These are phyloP conservation scores for Kalmanozyma brasiliensis DNA, from an alignment of 1,284 basidiomycete genomes.

Conservation along the genomic window DNA sequence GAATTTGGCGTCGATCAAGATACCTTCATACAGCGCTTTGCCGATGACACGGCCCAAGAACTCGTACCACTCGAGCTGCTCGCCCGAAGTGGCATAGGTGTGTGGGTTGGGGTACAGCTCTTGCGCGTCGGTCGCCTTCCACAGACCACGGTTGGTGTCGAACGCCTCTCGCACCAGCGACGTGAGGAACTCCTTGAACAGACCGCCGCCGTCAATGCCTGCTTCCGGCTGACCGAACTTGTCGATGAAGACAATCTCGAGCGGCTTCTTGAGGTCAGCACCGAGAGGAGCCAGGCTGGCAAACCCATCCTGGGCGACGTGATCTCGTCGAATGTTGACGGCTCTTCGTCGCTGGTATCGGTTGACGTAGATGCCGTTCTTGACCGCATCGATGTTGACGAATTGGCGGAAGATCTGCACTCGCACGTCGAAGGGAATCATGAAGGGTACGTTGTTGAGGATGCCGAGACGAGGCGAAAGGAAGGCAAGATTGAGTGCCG, in stretches of 20 bases:
- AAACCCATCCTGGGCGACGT: slow-evolving; percentile 88
- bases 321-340: slow-evolving; percentile 78
- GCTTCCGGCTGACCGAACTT: slow-evolving; percentile 86
- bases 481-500: slow-evolving; percentile 77
- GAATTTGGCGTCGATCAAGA: slow-evolving; percentile 94
- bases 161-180: slow-evolving; percentile 83
- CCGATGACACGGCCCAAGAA: slow-evolving; percentile 94
- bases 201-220: slow-evolving; percentile 93
- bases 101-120: slow-evolving; percentile 94
- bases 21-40: slow-evolving; percentile 96
- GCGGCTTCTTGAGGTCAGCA: slow-evolving; percentile 78
- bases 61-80: slow-evolving; percentile 79
- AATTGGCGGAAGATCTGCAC: slow-evolving; percentile 80
- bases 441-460: slow-evolving; percentile 95
- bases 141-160: slow-evolving; percentile 91
- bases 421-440: slow-evolving; percentile 90
- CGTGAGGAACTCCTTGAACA: slow-evolving; percentile 98
- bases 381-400: slow-evolving; percentile 49
- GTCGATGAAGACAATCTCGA: slow-evolving; percentile 91
- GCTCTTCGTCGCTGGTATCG: slow-evolving; percentile 36
- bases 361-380: slow-evolving; percentile 31
- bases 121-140: slow-evolving; percentile 87
- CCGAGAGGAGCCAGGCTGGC: slow-evolving; percentile 75
- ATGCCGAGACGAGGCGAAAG: slow-evolving; percentile 86
- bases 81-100: slow-evolving; percentile 57